Percentiles rank a stretch among this genome's conserved stretches.
Conservation (phyloP, 2,329 filamentous ascomycete species). For the Fusarium nygamai region DNA sequence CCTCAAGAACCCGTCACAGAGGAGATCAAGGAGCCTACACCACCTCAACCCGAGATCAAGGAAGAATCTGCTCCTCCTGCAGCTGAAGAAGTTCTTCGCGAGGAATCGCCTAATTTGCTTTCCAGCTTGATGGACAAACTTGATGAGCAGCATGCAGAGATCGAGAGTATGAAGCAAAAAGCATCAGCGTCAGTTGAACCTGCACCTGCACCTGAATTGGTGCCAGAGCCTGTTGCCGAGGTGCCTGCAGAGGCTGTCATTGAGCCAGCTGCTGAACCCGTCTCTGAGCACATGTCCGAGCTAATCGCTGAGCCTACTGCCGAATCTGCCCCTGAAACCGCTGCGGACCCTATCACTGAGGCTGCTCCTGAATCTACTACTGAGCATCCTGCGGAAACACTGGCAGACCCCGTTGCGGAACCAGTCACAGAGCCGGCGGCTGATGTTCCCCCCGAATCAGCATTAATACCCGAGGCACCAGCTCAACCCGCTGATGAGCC, state of each 20-base stretch:
- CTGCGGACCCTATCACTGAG: not conserved
- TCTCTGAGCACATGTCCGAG: not conserved
- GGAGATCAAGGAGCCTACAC: conserved; percentile 31
- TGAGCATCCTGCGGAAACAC: not conserved
- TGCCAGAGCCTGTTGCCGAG: not conserved
- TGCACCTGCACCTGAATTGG: not conserved
- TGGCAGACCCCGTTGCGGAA: not conserved
- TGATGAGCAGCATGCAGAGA: conserved; percentile 49
- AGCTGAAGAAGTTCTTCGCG: conserved; percentile 42
- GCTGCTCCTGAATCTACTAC: not conserved
- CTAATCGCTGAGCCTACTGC: not conserved
- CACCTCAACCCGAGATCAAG: conserved; percentile 23
- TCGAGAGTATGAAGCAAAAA: conserved; percentile 1
- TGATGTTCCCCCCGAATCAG: conserved; percentile 7
- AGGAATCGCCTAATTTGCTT: conserved; percentile 51
- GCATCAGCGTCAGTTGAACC: not conserved
- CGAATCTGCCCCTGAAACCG: not conserved
- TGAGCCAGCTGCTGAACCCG: not conserved
- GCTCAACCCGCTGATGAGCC: conserved; percentile 8
- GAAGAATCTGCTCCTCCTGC: conserved; percentile 44
- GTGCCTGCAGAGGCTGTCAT: not conserved
- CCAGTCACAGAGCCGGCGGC: not conserved
- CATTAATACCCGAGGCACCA: conserved; percentile 16
- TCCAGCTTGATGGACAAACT: conserved; percentile 58
- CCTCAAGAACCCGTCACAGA: conserved; percentile 13